Evolutionary conservation across 306 rosid species (phyloP), one percentile per base, ranked within the genome.

Genomic region (peach (Prunus persica)): DNA sequence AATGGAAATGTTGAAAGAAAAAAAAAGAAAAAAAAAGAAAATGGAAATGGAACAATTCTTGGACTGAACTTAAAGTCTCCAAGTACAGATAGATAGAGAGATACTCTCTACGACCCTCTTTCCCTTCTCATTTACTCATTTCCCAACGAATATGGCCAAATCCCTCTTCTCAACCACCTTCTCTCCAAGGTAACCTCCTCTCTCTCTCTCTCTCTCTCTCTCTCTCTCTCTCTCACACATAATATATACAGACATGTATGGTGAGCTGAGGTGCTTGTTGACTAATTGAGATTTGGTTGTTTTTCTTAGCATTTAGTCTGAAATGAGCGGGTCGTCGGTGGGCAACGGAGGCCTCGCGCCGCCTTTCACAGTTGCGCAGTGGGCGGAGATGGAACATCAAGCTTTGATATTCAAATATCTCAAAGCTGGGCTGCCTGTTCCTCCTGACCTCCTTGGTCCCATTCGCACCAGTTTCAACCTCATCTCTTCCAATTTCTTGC

Each of bases 361-460:
- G 32, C 89, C 77, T 34, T 90, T 90, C 85, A 90, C 96, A 57
- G 84, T 73, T 70, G 80, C 93, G 4, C 96, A 90, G 80, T 90
- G 91, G 93, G 89, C 87, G 56, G 96, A 90, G 87, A 87, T 90
- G n/a, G 96, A 90, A 71, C 91, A 88, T 76, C 96, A 90, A 73
- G 92, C 96, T 50, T 83, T 84, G 78, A 85, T 90, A 78, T 90
- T 90, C 73, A 90, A 88, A 89, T 90, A 90, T 78, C 80, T 90
- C 51, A 82, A 85, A 57, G 93, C 91, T 0, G 93, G 96, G 5
- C 15, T 90, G 20, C 76, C 93, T 22, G 93, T 90, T 25, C 96
- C 96, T 2, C 88, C 92, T 0, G 93, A 90, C 51, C 91, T 90
- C 32, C 86, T 90, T 28, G 73, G 52, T 41, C 96, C 96, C 57